Evolutionary conservation across 164 flowering plant genomes (phyloP).

Genomic region (Amborella trichopoda): DNA sequence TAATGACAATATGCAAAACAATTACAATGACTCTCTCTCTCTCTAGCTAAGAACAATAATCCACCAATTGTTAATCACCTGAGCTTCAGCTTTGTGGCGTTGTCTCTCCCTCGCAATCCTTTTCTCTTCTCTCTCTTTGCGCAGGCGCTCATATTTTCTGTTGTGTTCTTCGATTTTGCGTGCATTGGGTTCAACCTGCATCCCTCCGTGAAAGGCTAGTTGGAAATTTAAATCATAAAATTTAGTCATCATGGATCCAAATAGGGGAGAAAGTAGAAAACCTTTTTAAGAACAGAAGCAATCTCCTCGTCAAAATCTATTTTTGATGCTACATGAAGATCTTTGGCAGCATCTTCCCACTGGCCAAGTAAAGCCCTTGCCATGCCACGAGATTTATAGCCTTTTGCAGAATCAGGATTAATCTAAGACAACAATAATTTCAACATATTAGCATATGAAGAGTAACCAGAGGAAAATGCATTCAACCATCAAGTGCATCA

Average conservation of each 20-base stretch:
- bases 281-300: slow-evolving; percentile 77
- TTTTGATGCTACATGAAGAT: slow-evolving; percentile 86
- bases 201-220: too few relatives aligned
- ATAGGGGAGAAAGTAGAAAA: slow-evolving; percentile 11
- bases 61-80: slow-evolving; percentile 24
- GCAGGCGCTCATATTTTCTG: slow-evolving; percentile 72
- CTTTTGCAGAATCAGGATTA: slow-evolving; percentile 97
- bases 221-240: too few relatives aligned
- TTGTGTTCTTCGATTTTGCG: slow-evolving; percentile 79
- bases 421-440: slow-evolving; percentile 32
- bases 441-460: too few relatives aligned
- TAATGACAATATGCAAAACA: background rate
- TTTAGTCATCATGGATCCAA: too few relatives aligned
- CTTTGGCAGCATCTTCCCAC: slow-evolving; percentile 94
- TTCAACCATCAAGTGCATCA: background rate
- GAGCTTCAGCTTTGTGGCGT: slow-evolving; percentile 79
- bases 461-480: too few relatives aligned
- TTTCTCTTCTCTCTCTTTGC: slow-evolving; percentile 59
- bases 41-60: background rate
- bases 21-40: background rate
- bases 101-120: slow-evolving; percentile 61
- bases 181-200: slow-evolving; percentile 94
- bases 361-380: slow-evolving; percentile 85
- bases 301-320: slow-evolving; percentile 92
- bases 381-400: slow-evolving; percentile 88